Conservation (phyloP, 345 rosid genomes). For the Melaleuca alternifolia region DNA sequence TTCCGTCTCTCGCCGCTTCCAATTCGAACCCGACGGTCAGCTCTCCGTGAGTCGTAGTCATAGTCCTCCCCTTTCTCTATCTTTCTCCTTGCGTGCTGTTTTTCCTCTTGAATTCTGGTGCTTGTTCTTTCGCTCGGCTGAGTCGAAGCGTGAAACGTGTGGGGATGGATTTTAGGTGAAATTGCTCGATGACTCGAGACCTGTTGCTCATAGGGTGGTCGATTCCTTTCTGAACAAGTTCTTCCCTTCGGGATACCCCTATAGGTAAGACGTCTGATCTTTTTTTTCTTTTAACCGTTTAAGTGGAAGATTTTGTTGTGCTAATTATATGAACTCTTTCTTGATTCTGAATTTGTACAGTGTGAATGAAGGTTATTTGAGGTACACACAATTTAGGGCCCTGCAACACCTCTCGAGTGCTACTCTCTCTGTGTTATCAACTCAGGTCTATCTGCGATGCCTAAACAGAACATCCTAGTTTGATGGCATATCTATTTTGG, state of each 20-base stretch:
- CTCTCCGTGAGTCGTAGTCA: conserved; percentile 42
- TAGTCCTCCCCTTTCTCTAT: background rate
- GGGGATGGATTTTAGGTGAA: conserved; percentile 30
- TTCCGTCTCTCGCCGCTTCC: conserved; percentile 52
- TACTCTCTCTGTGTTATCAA: conserved; percentile 72
- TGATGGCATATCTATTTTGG: background rate
- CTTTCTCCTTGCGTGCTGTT: background rate
- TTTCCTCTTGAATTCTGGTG: background rate
- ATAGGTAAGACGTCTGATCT: conserved; percentile 36
- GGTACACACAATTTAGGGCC: conserved; percentile 86
- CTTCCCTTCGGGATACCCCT: conserved; percentile 91
- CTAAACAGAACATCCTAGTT: background rate
- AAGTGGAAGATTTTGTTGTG: background rate
- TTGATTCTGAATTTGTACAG: conserved; percentile 17
- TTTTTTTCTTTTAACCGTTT: background rate
- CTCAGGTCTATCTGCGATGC: conserved; percentile 52
- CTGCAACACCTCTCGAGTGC: conserved; percentile 86
- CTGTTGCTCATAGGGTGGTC: conserved; percentile 37
- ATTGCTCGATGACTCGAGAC: conserved; percentile 66
- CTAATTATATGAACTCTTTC: background rate
- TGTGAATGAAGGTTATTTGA: conserved; percentile 89
- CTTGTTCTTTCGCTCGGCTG: background rate
- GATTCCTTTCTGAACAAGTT: conserved; percentile 78
- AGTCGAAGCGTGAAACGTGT: background rate
- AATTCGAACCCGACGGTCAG: conserved; percentile 58